Conservation (phyloP, 2,329 filamentous ascomycete genomes). For the Coniochaeta sp. region DNA sequence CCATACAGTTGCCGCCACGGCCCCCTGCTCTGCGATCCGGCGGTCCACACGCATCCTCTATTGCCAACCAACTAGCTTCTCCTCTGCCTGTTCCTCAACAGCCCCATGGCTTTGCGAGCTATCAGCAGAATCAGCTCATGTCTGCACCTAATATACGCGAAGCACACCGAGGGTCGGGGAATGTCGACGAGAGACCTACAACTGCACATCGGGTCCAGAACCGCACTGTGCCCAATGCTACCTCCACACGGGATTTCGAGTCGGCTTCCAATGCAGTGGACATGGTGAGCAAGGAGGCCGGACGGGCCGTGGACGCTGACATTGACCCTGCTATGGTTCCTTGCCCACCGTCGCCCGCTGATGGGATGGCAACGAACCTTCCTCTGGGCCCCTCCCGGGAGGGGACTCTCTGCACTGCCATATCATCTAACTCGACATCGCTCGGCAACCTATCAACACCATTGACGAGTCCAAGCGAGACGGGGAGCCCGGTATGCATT, state of each 20-base stretch:
- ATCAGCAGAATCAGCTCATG: slow-evolving; percentile 34
- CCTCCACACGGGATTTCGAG: background rate
- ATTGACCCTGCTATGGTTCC: slow-evolving; percentile 21
- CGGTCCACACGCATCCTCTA: background rate
- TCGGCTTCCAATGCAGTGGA: background rate
- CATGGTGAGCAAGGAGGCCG: background rate
- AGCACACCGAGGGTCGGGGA: slow-evolving; percentile 23
- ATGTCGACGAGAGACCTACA: slow-evolving; percentile 36
- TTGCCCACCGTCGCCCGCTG: slow-evolving; percentile 39
- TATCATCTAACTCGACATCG: slow-evolving; percentile 46
- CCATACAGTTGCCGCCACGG: slow-evolving; percentile 39
- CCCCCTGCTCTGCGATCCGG: slow-evolving; percentile 23
- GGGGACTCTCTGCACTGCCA: slow-evolving; percentile 33
- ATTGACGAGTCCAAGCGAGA: slow-evolving; percentile 47
- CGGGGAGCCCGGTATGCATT: slow-evolving; percentile 39
- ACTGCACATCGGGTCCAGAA: slow-evolving; percentile 38
- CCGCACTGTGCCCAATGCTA: slow-evolving; percentile 25
- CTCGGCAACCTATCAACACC: slow-evolving; percentile 41
- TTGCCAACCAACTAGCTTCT: background rate
- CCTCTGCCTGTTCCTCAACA: slow-evolving; percentile 9
- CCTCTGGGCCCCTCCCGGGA: slow-evolving; percentile 27
- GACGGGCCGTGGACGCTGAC: background rate
- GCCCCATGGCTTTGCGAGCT: slow-evolving; percentile 16
- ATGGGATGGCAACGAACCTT: slow-evolving; percentile 26
- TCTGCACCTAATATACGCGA: slow-evolving; percentile 37